Conservation (phyloP, 1,139 yeast species). For the Candida sp. region DNA sequence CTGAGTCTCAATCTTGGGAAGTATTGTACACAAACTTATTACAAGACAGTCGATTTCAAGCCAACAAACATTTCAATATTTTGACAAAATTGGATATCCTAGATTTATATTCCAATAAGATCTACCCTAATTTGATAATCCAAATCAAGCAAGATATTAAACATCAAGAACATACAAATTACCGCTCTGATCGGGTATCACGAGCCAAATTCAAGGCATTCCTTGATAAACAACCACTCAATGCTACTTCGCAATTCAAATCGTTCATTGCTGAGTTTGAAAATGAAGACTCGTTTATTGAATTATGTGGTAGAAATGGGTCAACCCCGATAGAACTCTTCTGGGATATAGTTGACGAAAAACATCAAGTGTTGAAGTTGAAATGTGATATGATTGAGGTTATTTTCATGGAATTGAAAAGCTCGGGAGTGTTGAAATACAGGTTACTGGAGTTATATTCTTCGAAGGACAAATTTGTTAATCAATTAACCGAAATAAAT, state of each 20-base stretch:
- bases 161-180: constrained; percentile 36
- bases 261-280: constrained; percentile 52
- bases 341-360: constrained; percentile 71
- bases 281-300: constrained; percentile 56
- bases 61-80: constrained; percentile 53
- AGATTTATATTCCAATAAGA: constrained; percentile 45
- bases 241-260: constrained; percentile 58
- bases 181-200: constrained; percentile 59
- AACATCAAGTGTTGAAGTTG: constrained; percentile 51
- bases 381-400: constrained; percentile 60
- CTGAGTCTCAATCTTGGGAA: constrained; percentile 41
- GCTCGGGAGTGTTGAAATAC: constrained; percentile 6
- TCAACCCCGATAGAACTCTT: constrained; percentile 78
- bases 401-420: constrained; percentile 35
- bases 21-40: constrained; percentile 35
- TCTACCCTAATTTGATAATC: constrained; percentile 35
- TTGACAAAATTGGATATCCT: constrained; percentile 62
- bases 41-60: constrained; percentile 51
- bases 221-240: constrained; percentile 40
- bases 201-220: constrained; percentile 55
- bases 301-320: constrained; percentile 73
- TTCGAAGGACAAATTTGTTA: constrained; percentile 17
- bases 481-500: constrained; percentile 13
- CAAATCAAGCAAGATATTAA: constrained; percentile 34
- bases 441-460: constrained; percentile 14